Evolutionary conservation across 163 green algal genomes (phyloP).

Genomic region (Trebouxiophyceae sp.): DNA sequence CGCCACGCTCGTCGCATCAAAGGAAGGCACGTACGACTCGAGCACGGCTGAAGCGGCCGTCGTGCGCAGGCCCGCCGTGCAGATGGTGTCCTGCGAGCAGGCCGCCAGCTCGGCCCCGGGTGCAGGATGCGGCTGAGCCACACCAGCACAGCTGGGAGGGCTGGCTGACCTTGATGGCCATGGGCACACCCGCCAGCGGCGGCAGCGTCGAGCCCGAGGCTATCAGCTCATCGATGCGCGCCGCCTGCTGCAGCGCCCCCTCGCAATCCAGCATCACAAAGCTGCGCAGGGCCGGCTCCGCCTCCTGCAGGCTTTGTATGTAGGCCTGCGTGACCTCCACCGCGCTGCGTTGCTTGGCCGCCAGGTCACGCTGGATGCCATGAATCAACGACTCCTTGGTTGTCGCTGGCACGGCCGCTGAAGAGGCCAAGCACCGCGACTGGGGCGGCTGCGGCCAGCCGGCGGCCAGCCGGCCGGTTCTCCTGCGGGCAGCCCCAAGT

Average conservation of each 20-base stretch:
- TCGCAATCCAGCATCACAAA: slow-evolving; percentile 63
- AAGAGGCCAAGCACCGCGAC: too few relatives aligned
- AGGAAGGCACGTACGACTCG: slow-evolving; percentile 64
- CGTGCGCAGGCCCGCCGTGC: slow-evolving; percentile 71
- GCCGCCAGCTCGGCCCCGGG: too few relatives aligned
- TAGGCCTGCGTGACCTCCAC: slow-evolving; percentile 53
- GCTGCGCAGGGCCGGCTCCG: slow-evolving; percentile 40
- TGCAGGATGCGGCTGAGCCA: neutral
- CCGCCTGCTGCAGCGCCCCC: slow-evolving; percentile 49
- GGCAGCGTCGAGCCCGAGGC: slow-evolving; percentile 27
- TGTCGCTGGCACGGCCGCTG: too few relatives aligned
- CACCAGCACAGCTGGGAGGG: neutral
- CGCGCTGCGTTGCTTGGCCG: slow-evolving; percentile 26
- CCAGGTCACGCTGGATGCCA: slow-evolving; percentile 39
- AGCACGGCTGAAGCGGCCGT: slow-evolving; percentile 75
- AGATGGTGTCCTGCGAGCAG: slow-evolving; percentile 86
- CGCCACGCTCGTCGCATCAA: slow-evolving; percentile 77
- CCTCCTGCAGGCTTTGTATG: slow-evolving; percentile 37
- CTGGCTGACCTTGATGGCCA: slow-evolving; percentile 73
- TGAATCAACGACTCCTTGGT: slow-evolving; percentile 29
- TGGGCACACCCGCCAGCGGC: slow-evolving; percentile 66
- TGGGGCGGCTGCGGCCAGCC: too few relatives aligned
- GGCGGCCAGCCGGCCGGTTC: too few relatives aligned
- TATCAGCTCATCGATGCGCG: slow-evolving; percentile 51
- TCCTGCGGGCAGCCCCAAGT: too few relatives aligned